phyloP scores from a whole-genome alignment of 495 filamentous ascomycete species.

The Collariella sp. region DNA sequence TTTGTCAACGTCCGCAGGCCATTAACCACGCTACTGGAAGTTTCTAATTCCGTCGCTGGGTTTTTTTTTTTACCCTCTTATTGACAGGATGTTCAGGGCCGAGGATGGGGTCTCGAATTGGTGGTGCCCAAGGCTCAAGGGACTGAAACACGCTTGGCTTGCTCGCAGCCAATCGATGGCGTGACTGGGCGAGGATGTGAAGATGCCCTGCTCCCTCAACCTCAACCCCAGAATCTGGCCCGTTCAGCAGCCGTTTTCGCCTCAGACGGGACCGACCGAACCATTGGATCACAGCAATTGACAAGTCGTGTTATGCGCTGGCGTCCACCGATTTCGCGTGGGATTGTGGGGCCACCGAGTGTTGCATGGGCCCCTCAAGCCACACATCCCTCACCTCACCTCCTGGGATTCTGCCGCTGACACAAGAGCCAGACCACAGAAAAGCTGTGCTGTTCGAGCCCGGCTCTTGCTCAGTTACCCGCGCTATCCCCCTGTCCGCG shows the following conservation, averaged over 20 bases:
- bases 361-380: constrained; percentile 2
- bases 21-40: background rate
- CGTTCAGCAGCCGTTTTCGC: constrained; percentile 7
- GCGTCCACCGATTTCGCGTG: constrained; percentile 7
- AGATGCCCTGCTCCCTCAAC: constrained; percentile 14
- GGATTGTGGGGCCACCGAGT: constrained; percentile 5
- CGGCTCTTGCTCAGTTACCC: constrained; percentile 1
- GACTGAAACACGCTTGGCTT: constrained; percentile 25
- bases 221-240: constrained; percentile 11
- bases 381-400: background rate
- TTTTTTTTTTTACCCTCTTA: background rate
- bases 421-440: background rate
- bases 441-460: background rate
- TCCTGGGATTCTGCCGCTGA: background rate
- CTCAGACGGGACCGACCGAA: constrained; percentile 3
- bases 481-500: constrained; percentile 5
- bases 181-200: constrained; percentile 14
- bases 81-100: background rate
- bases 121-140: constrained; percentile 23
- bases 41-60: background rate
- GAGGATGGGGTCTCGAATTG: background rate
- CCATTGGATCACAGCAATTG: constrained; percentile 25
- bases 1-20: background rate
- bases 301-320: constrained; percentile 24
- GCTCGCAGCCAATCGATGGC: constrained; percentile 24